phyloP scores from a whole-genome alignment of 345 rosid species.

The Brassica cretica region DNA sequence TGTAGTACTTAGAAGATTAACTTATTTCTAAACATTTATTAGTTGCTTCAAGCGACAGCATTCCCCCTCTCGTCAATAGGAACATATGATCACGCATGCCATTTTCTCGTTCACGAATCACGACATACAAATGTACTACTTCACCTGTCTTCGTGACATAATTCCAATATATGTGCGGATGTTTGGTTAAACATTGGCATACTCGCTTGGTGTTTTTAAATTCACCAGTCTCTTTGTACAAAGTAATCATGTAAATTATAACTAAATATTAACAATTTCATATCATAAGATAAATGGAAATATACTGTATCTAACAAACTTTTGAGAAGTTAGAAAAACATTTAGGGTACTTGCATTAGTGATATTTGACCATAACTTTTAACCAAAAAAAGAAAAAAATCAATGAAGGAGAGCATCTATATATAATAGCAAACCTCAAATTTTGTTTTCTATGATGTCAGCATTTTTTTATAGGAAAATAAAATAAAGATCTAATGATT shows the following conservation, averaged over 20 bases:
- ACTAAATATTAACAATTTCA: not conserved
- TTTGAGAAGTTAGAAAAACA: not conserved
- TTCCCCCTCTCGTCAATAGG: not conserved
- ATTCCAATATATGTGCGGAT: not conserved
- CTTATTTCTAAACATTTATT: not conserved
- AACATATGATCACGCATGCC: slow-evolving; percentile 25
- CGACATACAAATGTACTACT: not conserved
- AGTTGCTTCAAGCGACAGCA: slow-evolving; percentile 28
- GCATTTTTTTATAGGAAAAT: too few species aligned
- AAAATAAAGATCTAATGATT: not conserved
- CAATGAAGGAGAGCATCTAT: not conserved
- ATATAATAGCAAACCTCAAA: not conserved
- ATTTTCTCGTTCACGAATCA: not conserved
- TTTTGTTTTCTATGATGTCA: too few species aligned
- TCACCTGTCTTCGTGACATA: not conserved
- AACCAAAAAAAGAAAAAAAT: not conserved
- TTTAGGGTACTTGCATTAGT: not conserved
- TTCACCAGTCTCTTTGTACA: not conserved
- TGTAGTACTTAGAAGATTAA: not conserved
- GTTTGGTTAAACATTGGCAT: not conserved
- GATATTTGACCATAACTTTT: not conserved
- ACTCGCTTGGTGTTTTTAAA: not conserved
- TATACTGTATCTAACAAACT: not conserved
- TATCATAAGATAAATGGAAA: not conserved
- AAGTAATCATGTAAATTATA: not conserved